Evolutionary conservation across 192 early-diverging fungal genomes (phyloP), one percentile per base, ranked within the genome.

Genomic region (Rhizophagus sp.): DNA sequence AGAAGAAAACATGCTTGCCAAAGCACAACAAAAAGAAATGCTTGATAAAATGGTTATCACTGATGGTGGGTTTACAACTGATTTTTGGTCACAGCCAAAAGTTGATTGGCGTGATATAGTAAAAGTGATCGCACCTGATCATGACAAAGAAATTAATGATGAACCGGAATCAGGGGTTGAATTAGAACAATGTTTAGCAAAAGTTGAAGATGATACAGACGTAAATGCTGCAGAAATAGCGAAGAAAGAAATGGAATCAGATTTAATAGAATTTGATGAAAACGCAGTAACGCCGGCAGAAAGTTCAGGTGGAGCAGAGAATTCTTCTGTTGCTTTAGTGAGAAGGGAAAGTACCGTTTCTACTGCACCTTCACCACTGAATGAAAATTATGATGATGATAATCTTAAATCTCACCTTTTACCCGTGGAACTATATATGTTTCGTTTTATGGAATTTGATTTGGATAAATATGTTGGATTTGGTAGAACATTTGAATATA

Each of bases 21-120:
- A 93, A 80, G 92, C 92, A n/a, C 91, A 91, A 80, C 91, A 93
- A 76, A 95, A 95, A 82, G 85, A 92, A 49, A 87, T 91, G 86
- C 85, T 96, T 3, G 93, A 95, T 82, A 88, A 94, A 68, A 83
- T 95, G 8, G 91, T 96, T 11, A 95, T 96, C 63, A 92, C 92
- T 79, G 91, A 94, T 71, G 94, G 93, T 41, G 89, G 86, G 12
- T 95, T 96, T 80, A 93, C 90, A 4, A 91, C 90, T 22, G 90
- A 89, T 41, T 93, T 86, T 44, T 87, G 92, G 52, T 57, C 50
- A 57, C 50, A 57, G 27, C 41, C 82, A 89, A 69, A 87, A 86
- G 65, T 86, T 89, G 88, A 92, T 70, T 93, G 92, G 92, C 85
- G 89, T 75, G 85, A 84, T 25, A 75, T 86, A 80, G 30, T 86